Conservation (phyloP, 495 filamentous ascomycete genomes). For the Hypoxylon crocopeplum region DNA sequence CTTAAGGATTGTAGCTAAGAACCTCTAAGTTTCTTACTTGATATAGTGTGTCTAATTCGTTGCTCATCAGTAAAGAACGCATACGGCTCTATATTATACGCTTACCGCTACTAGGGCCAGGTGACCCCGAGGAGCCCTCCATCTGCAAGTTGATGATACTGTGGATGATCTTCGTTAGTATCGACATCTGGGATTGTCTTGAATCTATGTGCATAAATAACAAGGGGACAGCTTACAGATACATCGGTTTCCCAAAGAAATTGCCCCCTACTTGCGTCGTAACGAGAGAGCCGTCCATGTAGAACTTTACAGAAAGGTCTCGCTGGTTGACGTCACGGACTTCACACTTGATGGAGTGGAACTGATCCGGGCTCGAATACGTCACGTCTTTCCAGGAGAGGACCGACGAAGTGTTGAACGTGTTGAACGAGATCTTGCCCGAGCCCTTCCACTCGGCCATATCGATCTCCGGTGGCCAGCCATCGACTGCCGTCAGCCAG, state of each 20-base stretch:
- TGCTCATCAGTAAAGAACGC: conserved; percentile 4
- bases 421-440: conserved; percentile 68
- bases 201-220: not conserved
- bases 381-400: conserved; percentile 55
- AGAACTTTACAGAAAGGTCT: conserved; percentile 61
- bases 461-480: conserved; percentile 71
- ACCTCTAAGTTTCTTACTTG: conserved; percentile 50
- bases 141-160: conserved; percentile 59
- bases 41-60: conserved; percentile 46
- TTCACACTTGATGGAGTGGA: conserved; percentile 59
- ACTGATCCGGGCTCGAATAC: conserved; percentile 55
- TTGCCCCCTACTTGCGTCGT: conserved; percentile 59
- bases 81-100: not conserved
- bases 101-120: conserved; percentile 52
- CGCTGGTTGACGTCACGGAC: conserved; percentile 60
- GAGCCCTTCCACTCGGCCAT: conserved; percentile 68
- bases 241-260: conserved; percentile 57
- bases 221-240: conserved; percentile 45
- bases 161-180: conserved; percentile 1
- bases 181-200: not conserved
- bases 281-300: conserved; percentile 57
- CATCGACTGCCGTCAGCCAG: conserved; percentile 65
- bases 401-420: conserved; percentile 61
- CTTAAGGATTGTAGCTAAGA: conserved; percentile 46
- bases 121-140: conserved; percentile 57